Percentiles rank a stretch among this genome's conserved stretches.
Evolutionary conservation across 306 rosid genomes (phyloP).

Genomic region (Amphicarpaea edgeworthii): DNA sequence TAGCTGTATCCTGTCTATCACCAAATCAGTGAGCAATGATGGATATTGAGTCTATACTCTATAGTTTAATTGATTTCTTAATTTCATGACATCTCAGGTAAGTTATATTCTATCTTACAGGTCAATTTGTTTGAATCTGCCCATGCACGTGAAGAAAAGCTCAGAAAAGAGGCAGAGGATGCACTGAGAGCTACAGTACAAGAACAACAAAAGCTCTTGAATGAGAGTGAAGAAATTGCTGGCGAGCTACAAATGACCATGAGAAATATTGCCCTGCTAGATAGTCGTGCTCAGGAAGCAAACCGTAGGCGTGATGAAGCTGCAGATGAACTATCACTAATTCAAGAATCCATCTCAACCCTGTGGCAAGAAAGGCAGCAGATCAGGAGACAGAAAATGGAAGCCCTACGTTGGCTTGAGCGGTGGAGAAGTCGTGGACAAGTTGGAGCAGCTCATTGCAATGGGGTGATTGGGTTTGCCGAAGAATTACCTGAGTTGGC

Average conservation of each 20-base stretch:
- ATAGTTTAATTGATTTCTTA: conserved; percentile 16
- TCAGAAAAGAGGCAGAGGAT: conserved; percentile 67
- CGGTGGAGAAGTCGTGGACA: conserved; percentile 69
- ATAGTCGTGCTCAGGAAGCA: conserved; percentile 64
- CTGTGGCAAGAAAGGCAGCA: conserved; percentile 71
- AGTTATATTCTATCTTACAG: conserved; percentile 48
- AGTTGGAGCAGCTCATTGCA: conserved; percentile 58
- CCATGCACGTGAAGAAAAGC: conserved; percentile 59
- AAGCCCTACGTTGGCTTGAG: conserved; percentile 76
- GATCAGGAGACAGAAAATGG: conserved; percentile 68
- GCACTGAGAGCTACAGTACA: conserved; percentile 52
- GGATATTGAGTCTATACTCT: conserved; percentile 14
- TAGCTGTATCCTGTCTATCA: neutral
- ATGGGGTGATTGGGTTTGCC: conserved; percentile 56
- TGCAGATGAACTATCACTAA: conserved; percentile 57
- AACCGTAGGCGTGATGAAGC: conserved; percentile 66
- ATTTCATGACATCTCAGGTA: conserved; percentile 25
- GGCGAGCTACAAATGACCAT: conserved; percentile 62
- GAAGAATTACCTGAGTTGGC: conserved; percentile 66
- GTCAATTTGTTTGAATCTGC: conserved; percentile 63
- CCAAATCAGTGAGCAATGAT: conserved; percentile 25
- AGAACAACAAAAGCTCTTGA: conserved; percentile 65
- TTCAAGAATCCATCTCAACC: conserved; percentile 75
- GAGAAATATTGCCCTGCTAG: conserved; percentile 74
- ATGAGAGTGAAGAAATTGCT: conserved; percentile 59